phyloP scores from a whole-genome alignment of 2,329 filamentous ascomycete genomes.

The Cladosporium sp. region DNA sequence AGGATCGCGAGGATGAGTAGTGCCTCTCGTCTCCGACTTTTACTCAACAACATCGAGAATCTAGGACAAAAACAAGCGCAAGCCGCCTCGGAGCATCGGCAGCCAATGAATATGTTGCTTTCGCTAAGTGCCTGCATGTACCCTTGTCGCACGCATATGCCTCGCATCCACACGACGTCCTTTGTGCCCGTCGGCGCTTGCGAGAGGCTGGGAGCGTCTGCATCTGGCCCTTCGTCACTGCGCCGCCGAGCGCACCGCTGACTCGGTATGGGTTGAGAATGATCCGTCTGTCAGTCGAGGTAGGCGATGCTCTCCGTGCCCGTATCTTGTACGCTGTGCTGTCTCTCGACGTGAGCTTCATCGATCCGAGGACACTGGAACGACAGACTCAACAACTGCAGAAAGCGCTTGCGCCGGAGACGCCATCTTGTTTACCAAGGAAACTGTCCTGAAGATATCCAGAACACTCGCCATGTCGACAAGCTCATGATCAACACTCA shows the following conservation, averaged over 20 bases:
- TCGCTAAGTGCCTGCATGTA: slow-evolving; percentile 9
- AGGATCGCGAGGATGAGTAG: background rate
- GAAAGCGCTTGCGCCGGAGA: background rate
- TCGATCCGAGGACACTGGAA: background rate
- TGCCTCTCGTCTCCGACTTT: background rate
- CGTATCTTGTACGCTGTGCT: background rate
- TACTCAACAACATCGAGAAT: background rate
- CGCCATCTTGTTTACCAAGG: background rate
- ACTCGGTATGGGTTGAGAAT: slow-evolving; percentile 4
- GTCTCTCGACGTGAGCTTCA: background rate
- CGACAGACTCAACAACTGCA: background rate
- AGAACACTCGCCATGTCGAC: background rate
- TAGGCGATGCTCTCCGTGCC: background rate
- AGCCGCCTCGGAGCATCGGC: background rate
- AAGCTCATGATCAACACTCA: background rate
- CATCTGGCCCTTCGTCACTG: slow-evolving; percentile 3
- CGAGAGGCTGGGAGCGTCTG: slow-evolving; percentile 15
- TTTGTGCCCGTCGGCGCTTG: slow-evolving; percentile 8
- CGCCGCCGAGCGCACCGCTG: slow-evolving; percentile 7
- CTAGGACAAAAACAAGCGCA: background rate
- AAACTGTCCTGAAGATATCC: background rate
- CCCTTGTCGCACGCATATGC: slow-evolving; percentile 16
- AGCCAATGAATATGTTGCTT: slow-evolving; percentile 2
- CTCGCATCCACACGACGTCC: slow-evolving; percentile 12
- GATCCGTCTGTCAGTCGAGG: background rate